phyloP scores from a whole-genome alignment of 2,329 filamentous ascomycete genomes.

The Aspergillus fumigatus region DNA sequence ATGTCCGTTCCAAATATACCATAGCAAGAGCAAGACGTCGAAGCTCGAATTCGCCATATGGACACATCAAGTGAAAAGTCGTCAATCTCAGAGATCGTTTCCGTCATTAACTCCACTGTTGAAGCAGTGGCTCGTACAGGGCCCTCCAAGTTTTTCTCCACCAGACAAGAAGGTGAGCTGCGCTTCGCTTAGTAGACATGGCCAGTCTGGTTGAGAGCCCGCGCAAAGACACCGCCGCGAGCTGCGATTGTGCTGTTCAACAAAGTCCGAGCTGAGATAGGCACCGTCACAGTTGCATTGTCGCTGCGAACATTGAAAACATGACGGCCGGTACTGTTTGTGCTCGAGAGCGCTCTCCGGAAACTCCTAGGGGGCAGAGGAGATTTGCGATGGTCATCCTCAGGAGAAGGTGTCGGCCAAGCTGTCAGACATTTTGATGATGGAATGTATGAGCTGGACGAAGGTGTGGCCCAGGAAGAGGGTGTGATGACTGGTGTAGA shows the following conservation, averaged over 20 bases:
- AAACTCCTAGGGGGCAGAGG: not conserved
- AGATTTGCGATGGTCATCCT: not conserved
- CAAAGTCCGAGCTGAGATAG: conserved; percentile 5
- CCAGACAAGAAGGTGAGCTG: not conserved
- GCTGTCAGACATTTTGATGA: not conserved
- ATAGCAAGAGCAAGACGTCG: not conserved
- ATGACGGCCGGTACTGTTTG: not conserved
- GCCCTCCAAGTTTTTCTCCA: not conserved
- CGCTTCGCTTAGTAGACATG: not conserved
- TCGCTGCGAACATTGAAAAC: conserved; percentile 2
- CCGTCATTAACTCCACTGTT: not conserved
- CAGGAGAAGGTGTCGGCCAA: not conserved
- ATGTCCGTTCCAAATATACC: not conserved
- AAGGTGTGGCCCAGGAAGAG: conserved; percentile 9
- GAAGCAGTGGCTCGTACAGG: not conserved
- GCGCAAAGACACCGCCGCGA: not conserved
- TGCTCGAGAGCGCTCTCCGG: not conserved
- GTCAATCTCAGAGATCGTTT: not conserved
- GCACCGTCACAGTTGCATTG: conserved; percentile 4
- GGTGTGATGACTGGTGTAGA: conserved; percentile 20
- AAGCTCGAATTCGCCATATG: not conserved
- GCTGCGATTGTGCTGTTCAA: conserved; percentile 7
- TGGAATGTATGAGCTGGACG: conserved; percentile 1
- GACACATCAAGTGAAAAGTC: not conserved
- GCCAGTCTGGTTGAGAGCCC: not conserved